These are phyloP conservation scores for Pseudogymnoascus sp. DNA, from an alignment of 2,329 filamentous ascomycete genomes.

Conservation along the genomic window DNA sequence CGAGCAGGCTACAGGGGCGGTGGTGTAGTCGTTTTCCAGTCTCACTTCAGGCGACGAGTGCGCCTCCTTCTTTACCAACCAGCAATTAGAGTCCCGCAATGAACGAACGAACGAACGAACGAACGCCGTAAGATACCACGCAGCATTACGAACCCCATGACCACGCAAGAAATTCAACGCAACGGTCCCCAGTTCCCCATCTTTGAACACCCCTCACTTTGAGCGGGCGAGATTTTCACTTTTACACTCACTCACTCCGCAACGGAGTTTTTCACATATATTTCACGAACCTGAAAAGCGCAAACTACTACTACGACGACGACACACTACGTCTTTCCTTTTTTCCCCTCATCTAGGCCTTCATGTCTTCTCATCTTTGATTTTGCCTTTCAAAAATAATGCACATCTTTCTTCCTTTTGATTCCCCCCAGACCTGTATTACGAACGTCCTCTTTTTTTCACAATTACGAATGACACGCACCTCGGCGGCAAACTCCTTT, in stretches of 20 bases:
- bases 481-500: not conserved
- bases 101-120: not conserved
- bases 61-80: conserved; percentile 1
- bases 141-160: conserved; percentile 6
- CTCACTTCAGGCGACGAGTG: not conserved
- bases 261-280: not conserved
- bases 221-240: not conserved
- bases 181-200: not conserved
- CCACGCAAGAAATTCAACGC: not conserved
- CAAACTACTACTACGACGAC: not conserved
- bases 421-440: conserved; percentile 5
- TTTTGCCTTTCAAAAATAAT: not conserved
- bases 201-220: too few relatives aligned
- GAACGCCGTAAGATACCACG: not conserved
- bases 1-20: not conserved
- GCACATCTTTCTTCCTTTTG: not conserved
- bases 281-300: not conserved
- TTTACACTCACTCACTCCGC: not conserved
- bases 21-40: not conserved
- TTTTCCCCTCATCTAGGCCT: not conserved
- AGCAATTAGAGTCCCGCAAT: conserved; percentile 7
- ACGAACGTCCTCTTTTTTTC: not conserved
- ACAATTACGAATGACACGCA: conserved; percentile 6
- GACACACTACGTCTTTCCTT: not conserved
- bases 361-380: not conserved